Percentiles rank a stretch among this genome's conserved stretches.
These are phyloP conservation scores for Lenzites betulinus DNA, from an alignment of 768 basidiomycete species.

Conservation along the genomic window DNA sequence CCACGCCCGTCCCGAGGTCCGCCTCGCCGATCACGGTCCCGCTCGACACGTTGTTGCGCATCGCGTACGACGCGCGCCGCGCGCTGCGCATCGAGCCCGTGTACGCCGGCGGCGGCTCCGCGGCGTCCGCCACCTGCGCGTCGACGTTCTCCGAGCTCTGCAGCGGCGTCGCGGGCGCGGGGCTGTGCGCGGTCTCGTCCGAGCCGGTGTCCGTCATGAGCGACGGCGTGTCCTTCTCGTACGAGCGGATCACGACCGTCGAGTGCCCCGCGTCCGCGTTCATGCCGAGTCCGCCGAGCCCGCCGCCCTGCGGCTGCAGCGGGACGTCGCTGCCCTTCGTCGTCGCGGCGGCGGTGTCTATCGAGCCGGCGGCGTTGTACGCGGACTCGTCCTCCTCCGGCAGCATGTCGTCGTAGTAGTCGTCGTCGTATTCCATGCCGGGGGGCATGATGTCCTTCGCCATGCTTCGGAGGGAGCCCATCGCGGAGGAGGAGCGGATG, in stretches of 20 bases:
- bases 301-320: conserved; percentile 23
- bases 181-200: conserved; percentile 47
- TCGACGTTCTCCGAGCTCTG: conserved; percentile 25
- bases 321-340: conserved; percentile 57
- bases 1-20: conserved; percentile 84
- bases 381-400: conserved; percentile 40
- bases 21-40: conserved; percentile 80
- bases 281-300: conserved; percentile 30
- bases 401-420: conserved; percentile 38
- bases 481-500: conserved; percentile 65
- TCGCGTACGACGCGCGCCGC: conserved; percentile 79
- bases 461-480: conserved; percentile 78
- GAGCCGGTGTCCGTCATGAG: conserved; percentile 40
- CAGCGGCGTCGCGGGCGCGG: conserved; percentile 40
- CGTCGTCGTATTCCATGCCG: conserved; percentile 51
- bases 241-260: conserved; percentile 65
- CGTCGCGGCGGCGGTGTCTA: conserved; percentile 64
- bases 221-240: conserved; percentile 44
- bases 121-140: conserved; percentile 25
- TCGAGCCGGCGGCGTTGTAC: conserved; percentile 42
- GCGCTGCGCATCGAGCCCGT: conserved; percentile 62
- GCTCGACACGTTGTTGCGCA: conserved; percentile 60
- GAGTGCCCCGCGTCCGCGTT: conserved; percentile 63
- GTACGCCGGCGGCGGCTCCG: conserved; percentile 75
- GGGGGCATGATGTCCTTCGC: conserved; percentile 63